A percentile compares a stretch with the other conserved stretches of the same genome.
Evolutionary conservation across 2,329 filamentous ascomycete genomes (phyloP).

Genomic region (Exophiala sideris): DNA sequence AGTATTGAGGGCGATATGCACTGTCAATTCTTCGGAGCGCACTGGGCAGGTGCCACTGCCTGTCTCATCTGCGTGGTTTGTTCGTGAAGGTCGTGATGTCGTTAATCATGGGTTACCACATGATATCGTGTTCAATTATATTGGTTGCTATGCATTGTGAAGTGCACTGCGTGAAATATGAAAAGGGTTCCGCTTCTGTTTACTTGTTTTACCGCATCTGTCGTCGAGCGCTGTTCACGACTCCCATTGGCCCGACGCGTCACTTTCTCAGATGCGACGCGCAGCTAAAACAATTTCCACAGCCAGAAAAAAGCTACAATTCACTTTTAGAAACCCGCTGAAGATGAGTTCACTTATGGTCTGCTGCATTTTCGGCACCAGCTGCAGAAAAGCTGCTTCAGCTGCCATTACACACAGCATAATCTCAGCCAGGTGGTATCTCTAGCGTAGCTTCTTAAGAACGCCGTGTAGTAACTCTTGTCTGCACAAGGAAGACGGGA

Average conservation of each 20-base stretch:
- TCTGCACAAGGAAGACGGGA: not conserved
- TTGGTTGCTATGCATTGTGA: not conserved
- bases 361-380: conserved; percentile 3
- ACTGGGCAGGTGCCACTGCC: conserved; percentile 12
- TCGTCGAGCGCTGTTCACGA: not conserved
- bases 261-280: not conserved
- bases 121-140: not conserved
- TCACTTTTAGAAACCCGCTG: not conserved
- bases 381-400: not conserved
- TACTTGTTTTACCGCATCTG: conserved; percentile 4
- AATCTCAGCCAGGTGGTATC: conserved; percentile 1
- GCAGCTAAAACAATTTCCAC: not conserved
- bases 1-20: conserved; percentile 1
- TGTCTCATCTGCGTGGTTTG: not conserved
- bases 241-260: conserved; percentile 11
- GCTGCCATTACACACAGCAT: not conserved
- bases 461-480: conserved; percentile 11
- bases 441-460: conserved; percentile 1
- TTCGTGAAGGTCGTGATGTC: conserved; percentile 6
- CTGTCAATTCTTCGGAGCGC: conserved; percentile 14
- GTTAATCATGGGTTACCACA: conserved; percentile 3
- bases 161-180: conserved; percentile 5
- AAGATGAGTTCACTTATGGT: not conserved
- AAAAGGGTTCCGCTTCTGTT: conserved; percentile 13
- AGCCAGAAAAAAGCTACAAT: conserved; percentile 2